Evolutionary conservation across 331 rosid genomes (phyloP), one percentile per base, ranked within the genome.

Genomic region (Dryas integrifolia): DNA sequence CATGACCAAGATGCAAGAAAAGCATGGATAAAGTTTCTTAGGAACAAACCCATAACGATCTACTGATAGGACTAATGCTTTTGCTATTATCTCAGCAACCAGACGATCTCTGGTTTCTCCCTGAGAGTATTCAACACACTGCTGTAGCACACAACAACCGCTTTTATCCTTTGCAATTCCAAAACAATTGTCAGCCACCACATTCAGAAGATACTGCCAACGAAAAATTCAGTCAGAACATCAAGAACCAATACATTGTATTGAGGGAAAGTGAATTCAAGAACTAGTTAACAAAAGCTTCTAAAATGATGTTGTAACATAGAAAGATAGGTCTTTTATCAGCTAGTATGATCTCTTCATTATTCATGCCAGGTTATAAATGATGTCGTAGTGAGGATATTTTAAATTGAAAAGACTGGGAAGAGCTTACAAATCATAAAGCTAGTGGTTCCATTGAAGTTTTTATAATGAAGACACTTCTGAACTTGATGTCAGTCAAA

Each of bases 81-180:
- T 74, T 2, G 1, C 65, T 57, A 74, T 5, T 39, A 90, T 60
- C 41, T 60, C 76, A 45, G 47, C 72, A 18, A 88, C 61, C 40
- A 90, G 48, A n/a, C 12, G 58, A 40, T 8, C 60, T 61, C 74
- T 86, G 16, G 26, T 47, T 69, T 72, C 79, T 59, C 93, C 96
- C 0, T 9, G 62, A 35, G 85, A 64, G 79, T 66, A 57, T 52
- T 77, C 60, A 39, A 86, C 62, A 4, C 85, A 90, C 5, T 82
- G 76, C 55, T 85, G 87, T 78, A 90, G 83, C 77, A 88, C 85
- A 41, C 88, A 82, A 46, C 90, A 90, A 15, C 92, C 97, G 1
- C 76, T 78, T 77, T 83, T 86, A 49, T 88, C 90, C 51, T 67
- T 85, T 45, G 94, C 88, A 12, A 88, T 73, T n/a, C 15, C 44